These are phyloP conservation scores for Cladosporium halotolerans DNA, from an alignment of 2,329 filamentous ascomycete species.

Conservation along the genomic window DNA sequence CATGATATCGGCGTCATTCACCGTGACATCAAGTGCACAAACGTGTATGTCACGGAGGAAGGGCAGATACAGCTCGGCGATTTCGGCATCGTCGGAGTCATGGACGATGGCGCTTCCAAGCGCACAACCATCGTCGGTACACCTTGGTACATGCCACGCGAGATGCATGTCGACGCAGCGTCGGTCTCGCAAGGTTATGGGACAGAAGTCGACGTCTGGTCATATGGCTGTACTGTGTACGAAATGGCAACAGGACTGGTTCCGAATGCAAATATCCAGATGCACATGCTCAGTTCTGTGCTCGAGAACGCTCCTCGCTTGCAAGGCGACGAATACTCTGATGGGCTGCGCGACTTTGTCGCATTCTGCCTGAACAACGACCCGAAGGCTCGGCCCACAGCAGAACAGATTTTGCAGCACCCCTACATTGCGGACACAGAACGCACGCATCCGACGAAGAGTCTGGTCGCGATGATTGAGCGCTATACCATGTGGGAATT, in stretches of 20 bases:
- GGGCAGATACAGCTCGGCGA: slow-evolving; percentile 76
- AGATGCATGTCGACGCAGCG: slow-evolving; percentile 47
- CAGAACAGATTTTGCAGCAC: slow-evolving; percentile 64
- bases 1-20: slow-evolving; percentile 62
- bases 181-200: slow-evolving; percentile 34
- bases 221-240: slow-evolving; percentile 72
- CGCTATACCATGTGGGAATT: slow-evolving; percentile 72
- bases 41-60: slow-evolving; percentile 71
- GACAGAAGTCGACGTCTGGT: slow-evolving; percentile 67
- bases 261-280: slow-evolving; percentile 48
- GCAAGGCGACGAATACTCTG: slow-evolving; percentile 65
- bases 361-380: slow-evolving; percentile 67
- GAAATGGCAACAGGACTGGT: slow-evolving; percentile 75
- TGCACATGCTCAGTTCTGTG: slow-evolving; percentile 44
- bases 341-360: slow-evolving; percentile 62
- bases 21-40: slow-evolving; percentile 64
- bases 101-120: slow-evolving; percentile 67
- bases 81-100: slow-evolving; percentile 74
- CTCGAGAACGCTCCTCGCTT: slow-evolving; percentile 55
- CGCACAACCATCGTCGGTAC: slow-evolving; percentile 76
- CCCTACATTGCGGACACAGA: slow-evolving; percentile 61
- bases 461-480: slow-evolving; percentile 60
- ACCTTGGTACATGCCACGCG: slow-evolving; percentile 80
- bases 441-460: slow-evolving; percentile 56
- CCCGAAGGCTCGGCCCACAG: slow-evolving; percentile 61